Base-by-base conservation (phyloP, 192 early-diverging fungal species). In the Chytriomyces sp. region DNA sequence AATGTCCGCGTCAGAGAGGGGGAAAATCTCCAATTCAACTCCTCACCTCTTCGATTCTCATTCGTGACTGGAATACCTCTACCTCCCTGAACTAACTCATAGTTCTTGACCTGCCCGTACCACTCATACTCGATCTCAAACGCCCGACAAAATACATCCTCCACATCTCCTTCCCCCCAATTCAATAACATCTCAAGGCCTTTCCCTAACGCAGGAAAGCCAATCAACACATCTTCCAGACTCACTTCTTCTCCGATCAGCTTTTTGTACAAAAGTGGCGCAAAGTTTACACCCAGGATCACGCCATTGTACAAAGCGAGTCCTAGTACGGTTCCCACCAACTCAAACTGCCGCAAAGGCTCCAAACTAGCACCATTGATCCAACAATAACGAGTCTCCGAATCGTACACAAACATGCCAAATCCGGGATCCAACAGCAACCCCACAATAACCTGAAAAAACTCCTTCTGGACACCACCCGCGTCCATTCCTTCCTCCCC, bases 401-500 rank as follows among this genome's bases (percentile, higher is more conserved):
- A 68, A 58, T 89, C 84, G 53, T 82, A 82, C 59, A 73, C 81
- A 81, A 96, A 98, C 67, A 95, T 79, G 1, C 93, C 93, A 72
- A 86, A 83, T n/a, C 83, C 76, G 0, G 90, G 87, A 54, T 90
- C 82, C 74, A 98, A 75, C 34, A 96, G 82, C 70, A 87, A 77
- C 25, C 84, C 83, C 36, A 96, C 75, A 41, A 98, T 64, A 25
- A 90, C 84, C 49, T 93, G 90, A 74, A 96, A 95, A 77, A 94
- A 93, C 79, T 98, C 96, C 78, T 98, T 98, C 41, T 95, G 94
- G 19, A 98, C 94, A 33, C 96, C 96, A 64, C 96, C 96, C 84
- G 94, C 92, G 69, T 98, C 96, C 84, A 93, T 89, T 6, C 94
- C 96, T 75, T 94, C 91, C 70, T 98, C 96, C 28, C 94, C 94